Conservation (phyloP, 2,329 filamentous ascomycete species). For the Colletotrichum acutatum region DNA sequence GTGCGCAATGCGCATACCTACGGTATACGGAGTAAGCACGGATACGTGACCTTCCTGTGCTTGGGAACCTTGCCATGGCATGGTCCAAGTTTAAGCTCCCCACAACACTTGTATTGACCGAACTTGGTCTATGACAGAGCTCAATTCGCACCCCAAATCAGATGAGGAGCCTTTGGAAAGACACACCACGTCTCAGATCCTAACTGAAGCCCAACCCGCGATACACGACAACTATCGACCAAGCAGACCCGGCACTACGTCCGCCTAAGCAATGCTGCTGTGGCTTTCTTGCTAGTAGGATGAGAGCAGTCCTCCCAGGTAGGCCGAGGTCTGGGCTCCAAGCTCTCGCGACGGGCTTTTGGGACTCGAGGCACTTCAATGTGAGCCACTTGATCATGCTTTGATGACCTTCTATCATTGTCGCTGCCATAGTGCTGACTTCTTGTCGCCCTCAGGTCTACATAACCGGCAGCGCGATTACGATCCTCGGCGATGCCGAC, state of each 20-base stretch:
- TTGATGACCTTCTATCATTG: slow-evolving; percentile 24
- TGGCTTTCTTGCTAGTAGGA: slow-evolving; percentile 56
- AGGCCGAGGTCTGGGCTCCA: slow-evolving; percentile 82
- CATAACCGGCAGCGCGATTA: slow-evolving; percentile 87
- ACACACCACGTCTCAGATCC: not conserved
- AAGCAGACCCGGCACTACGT: not conserved
- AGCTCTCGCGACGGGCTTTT: slow-evolving; percentile 78
- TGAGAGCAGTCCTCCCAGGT: slow-evolving; percentile 84
- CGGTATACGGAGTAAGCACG: not conserved
- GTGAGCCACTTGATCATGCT: slow-evolving; percentile 57
- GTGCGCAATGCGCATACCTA: not conserved
- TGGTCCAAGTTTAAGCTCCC: not conserved
- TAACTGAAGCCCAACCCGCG: not conserved
- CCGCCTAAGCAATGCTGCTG: slow-evolving; percentile 24
- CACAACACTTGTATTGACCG: not conserved
- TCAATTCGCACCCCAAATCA: not conserved
- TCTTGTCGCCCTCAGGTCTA: slow-evolving; percentile 70
- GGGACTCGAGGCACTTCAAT: slow-evolving; percentile 78
- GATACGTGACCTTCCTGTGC: not conserved
- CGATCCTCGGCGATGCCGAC: slow-evolving; percentile 81
- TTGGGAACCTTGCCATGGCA: too few relatives aligned
- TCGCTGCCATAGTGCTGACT: slow-evolving; percentile 17
- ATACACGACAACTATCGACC: not conserved
- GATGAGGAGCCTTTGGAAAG: not conserved
- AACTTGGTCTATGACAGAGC: not conserved